These are phyloP conservation scores for Taiwanofungus camphoratus DNA, from an alignment of 1,284 basidiomycete genomes.

Conservation along the genomic window DNA sequence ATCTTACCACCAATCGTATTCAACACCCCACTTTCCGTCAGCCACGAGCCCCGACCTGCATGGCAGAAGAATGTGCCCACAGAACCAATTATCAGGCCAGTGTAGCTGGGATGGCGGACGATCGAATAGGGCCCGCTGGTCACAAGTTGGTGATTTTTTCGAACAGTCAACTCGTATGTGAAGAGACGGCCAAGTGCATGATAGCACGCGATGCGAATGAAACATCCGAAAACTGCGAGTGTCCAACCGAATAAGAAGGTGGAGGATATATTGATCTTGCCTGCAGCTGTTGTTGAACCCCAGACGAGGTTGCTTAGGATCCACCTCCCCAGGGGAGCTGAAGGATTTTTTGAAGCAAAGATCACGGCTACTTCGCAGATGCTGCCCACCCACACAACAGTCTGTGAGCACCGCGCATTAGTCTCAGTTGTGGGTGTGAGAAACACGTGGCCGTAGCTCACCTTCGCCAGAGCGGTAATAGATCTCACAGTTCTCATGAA, in stretches of 20 bases:
- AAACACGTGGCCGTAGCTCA: not conserved
- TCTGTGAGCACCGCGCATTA: not conserved
- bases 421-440: not conserved
- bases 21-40: not conserved
- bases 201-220: slow-evolving; percentile 10
- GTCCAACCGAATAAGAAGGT: slow-evolving; percentile 8
- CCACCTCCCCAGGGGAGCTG: not conserved
- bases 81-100: not conserved
- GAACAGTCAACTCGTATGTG: slow-evolving; percentile 14
- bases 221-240: slow-evolving; percentile 1
- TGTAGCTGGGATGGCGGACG: slow-evolving; percentile 15
- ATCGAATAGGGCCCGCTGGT: slow-evolving; percentile 13
- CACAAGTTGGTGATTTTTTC: slow-evolving; percentile 10
- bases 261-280: slow-evolving; percentile 3
- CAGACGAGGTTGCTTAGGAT: not conserved
- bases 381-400: not conserved
- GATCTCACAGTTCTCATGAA: not conserved
- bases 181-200: slow-evolving; percentile 13
- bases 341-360: slow-evolving; percentile 3
- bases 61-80: not conserved
- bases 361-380: slow-evolving; percentile 2
- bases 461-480: not conserved
- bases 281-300: not conserved
- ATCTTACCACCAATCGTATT: not conserved
- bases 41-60: not conserved